Evolutionary conservation across 2,329 filamentous ascomycete genomes (phyloP).

Genomic region (Exophiala sp.): DNA sequence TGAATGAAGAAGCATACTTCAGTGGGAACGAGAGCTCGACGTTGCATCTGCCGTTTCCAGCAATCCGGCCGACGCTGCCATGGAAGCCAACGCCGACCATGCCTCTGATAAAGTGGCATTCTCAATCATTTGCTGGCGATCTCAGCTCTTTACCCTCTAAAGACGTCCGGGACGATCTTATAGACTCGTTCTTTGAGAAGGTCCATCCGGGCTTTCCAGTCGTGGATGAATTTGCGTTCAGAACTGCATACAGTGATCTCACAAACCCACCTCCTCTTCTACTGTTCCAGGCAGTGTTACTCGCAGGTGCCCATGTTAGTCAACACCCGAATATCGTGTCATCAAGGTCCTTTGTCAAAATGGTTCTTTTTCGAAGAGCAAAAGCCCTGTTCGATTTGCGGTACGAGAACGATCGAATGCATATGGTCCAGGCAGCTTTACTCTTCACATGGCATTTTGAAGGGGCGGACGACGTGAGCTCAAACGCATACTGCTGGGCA

Average conservation of each 20-base stretch:
- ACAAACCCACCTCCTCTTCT: constrained; percentile 46
- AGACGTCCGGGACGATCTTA: constrained; percentile 38
- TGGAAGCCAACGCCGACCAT: neutral
- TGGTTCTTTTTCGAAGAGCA: constrained; percentile 51
- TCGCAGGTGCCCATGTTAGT: constrained; percentile 52
- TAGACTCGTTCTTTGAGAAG: constrained; percentile 50
- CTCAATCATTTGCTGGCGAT: neutral
- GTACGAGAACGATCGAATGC: constrained; percentile 53
- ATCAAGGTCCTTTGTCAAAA: constrained; percentile 43
- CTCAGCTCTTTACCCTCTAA: constrained; percentile 4
- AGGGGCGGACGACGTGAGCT: constrained; percentile 53
- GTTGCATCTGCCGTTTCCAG: constrained; percentile 5
- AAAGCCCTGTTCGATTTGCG: constrained; percentile 54
- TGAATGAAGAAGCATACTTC: neutral
- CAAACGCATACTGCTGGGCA: constrained; percentile 54
- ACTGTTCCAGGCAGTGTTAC: constrained; percentile 49
- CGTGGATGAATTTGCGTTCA: constrained; percentile 52
- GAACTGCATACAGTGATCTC: constrained; percentile 48
- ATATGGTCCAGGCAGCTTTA: constrained; percentile 53
- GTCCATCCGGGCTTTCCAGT: constrained; percentile 54
- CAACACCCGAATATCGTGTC: constrained; percentile 35
- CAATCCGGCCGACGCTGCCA: constrained; percentile 1
- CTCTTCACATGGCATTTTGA: constrained; percentile 57
- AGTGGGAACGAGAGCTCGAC: neutral
- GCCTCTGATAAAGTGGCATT: neutral